Base-by-base conservation (phyloP, 345 rosid species). In the Eucalyptus curtisii region DNA sequence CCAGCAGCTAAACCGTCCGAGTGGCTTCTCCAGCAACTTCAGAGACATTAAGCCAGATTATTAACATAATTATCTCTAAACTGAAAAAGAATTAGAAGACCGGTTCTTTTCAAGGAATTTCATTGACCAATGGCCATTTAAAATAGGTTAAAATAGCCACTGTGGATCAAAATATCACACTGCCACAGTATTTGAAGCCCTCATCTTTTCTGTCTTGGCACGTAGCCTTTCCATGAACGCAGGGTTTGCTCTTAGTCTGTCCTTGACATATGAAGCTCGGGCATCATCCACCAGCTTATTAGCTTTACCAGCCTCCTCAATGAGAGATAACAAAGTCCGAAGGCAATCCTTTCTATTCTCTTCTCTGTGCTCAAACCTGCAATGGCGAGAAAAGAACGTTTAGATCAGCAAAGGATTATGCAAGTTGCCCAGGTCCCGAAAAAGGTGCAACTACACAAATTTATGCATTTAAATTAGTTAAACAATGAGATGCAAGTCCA, bases 261-360 rank as follows among this genome's bases (percentile, higher is more conserved):
- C 92, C 93, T 96, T 98, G 88, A 97, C 95, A 90, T 96, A 95
- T 20, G 95, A 90, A 53, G 95, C 90, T 88, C 98, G 93, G 87
- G 95, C 94, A 27, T 94, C 97, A 66, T 95, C 98, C 3, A 92
- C 99, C 55, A 96, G 89, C 91, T 95, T 94, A 89, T 91, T 92
- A 10, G 98, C 99, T 91, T 95, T 98, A 16, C 94, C 96, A 17
- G 99, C 95, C 93, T 97, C 99, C 92, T 97, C 99, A 20, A 97
- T 91, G 61, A 98, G 93, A 9, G 96, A 92, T 86, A 93, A 94
- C 47, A 98, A 94, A 48, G 97, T 97, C 92, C 98, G 92, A 45
- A 97, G 94, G 92, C 98, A 98, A 91, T 97, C 99, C 91, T 97
- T 98, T 89, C 99, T 92, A 93, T 98, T 98, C 92, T 98, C 99